These are phyloP conservation scores for Gymnopus androsaceus DNA, from an alignment of 1,284 basidiomycete genomes.

Conservation along the genomic window DNA sequence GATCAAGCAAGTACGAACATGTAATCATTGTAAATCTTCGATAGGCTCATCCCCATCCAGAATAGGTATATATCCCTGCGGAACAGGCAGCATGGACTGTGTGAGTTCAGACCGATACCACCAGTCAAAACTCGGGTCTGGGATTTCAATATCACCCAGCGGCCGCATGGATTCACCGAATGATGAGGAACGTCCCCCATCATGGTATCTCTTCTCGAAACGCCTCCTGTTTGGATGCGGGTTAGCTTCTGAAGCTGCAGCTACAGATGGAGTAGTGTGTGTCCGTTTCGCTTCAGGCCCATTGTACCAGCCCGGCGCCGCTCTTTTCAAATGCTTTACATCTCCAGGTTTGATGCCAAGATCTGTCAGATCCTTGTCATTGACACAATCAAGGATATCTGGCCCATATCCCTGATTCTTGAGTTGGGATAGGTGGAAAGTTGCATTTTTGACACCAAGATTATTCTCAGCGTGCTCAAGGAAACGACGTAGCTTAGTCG, in stretches of 20 bases:
- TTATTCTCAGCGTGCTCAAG: neutral
- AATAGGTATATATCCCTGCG: neutral
- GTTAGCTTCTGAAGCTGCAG: neutral
- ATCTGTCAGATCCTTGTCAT: neutral
- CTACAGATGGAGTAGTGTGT: neutral
- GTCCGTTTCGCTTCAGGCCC: neutral
- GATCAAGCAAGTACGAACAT: no score
- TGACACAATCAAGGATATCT: slow-evolving; percentile 7
- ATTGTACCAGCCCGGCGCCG: neutral
- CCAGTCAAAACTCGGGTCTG: neutral
- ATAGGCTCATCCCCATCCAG: neutral
- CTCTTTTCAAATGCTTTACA: slow-evolving; percentile 1
- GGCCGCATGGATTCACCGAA: neutral
- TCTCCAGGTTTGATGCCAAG: slow-evolving; percentile 5
- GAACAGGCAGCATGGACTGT: neutral
- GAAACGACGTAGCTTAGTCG: neutral
- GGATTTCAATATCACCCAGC: neutral
- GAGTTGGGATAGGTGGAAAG: neutral
- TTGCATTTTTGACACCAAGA: neutral
- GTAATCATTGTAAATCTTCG: no score
- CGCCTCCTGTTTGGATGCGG: neutral
- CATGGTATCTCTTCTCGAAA: neutral
- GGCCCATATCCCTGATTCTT: slow-evolving; percentile 4
- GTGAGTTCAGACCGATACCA: neutral
- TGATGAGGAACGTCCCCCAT: neutral